These are phyloP conservation scores for Podila horticola DNA, from an alignment of 192 early-diverging fungal genomes.

Conservation along the genomic window DNA sequence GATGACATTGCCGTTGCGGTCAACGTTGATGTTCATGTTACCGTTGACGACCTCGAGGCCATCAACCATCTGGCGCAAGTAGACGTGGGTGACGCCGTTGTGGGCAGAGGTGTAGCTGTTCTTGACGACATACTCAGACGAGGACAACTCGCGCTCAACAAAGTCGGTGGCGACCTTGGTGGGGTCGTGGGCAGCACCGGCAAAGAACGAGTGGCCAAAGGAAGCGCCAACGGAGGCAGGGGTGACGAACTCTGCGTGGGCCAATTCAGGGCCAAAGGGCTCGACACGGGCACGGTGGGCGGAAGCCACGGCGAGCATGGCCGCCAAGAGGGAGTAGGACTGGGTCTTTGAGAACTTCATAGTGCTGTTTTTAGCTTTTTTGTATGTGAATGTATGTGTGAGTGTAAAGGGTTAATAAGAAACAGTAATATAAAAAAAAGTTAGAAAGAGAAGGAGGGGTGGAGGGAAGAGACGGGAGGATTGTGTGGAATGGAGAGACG, in stretches of 20 bases:
- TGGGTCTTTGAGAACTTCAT: slow-evolving; percentile 46
- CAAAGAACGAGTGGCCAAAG: slow-evolving; percentile 9
- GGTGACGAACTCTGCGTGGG: slow-evolving; percentile 31
- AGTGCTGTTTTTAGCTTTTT: slow-evolving; percentile 5
- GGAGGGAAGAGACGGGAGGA: neutral
- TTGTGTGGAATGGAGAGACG: neutral
- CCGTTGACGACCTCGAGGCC: slow-evolving; percentile 83
- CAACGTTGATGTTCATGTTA: slow-evolving; percentile 87
- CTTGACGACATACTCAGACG: slow-evolving; percentile 66
- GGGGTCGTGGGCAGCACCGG: slow-evolving; percentile 30
- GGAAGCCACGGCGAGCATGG: slow-evolving; percentile 24
- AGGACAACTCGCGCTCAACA: slow-evolving; percentile 52
- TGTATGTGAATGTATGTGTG: slow-evolving; percentile 12
- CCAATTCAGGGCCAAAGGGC: slow-evolving; percentile 53
- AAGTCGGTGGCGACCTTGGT: slow-evolving; percentile 59
- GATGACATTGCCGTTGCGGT: slow-evolving; percentile 69
- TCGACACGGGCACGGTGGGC: slow-evolving; percentile 36
- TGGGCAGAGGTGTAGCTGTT: slow-evolving; percentile 74
- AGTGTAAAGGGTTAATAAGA: neutral
- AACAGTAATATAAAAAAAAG: neutral
- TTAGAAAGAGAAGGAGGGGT: neutral
- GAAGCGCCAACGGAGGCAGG: slow-evolving; percentile 11
- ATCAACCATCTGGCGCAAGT: slow-evolving; percentile 77
- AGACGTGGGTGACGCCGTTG: slow-evolving; percentile 87
- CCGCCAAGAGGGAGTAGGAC: slow-evolving; percentile 38